Evolutionary conservation across 805 yeast genomes (phyloP), one percentile per base, ranked within the genome.

Genomic region (Myxozyma mucilagina): DNA sequence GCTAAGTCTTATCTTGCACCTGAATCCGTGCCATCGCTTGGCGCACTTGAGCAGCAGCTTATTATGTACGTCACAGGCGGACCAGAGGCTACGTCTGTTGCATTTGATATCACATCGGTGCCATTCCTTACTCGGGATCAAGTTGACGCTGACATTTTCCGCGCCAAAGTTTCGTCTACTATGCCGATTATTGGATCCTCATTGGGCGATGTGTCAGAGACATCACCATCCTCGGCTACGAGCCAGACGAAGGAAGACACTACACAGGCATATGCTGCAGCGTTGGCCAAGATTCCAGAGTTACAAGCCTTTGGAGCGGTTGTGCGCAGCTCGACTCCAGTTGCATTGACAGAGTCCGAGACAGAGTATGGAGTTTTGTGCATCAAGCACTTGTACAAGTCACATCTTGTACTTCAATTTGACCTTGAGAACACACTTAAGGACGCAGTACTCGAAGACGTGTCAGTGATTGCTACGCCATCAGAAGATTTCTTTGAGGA

Each of bases 331-430:
- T 85, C 96, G 1, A 72, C 76, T 41, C 74, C 79, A 39, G 78
- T 84, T 58, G 84, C 87, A 67, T 83, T 93, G 70, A 92, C 98
- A 24, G 99, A 94, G 74, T 80, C 83, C 61, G 98, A 92, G 74
- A 90, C 96, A 63, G 99, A 94, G 76, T 90, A 91, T 74, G 92
- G 90, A 47, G 96, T 94, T 61, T 82, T 81, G 55, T 92, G 87
- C 39, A 79, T 89, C 59, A 92, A 90, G 75, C 98, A 92, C 73
- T 76, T 92, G 58, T 94, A 89, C 75, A 84, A 84, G 63, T 78
- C 83, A 14, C 86, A 88, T 69, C 78, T 87, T 70, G 84, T 93
- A 64, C 75, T 91, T 66, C 97, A 93, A 78, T 93, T 83, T 75
- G 85, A 87, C 66, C 83, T 94, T 66, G 82, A 87, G 60, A 94